phyloP scores from a whole-genome alignment of 192 early-diverging fungal species.

The Allomyces arbusculus region DNA sequence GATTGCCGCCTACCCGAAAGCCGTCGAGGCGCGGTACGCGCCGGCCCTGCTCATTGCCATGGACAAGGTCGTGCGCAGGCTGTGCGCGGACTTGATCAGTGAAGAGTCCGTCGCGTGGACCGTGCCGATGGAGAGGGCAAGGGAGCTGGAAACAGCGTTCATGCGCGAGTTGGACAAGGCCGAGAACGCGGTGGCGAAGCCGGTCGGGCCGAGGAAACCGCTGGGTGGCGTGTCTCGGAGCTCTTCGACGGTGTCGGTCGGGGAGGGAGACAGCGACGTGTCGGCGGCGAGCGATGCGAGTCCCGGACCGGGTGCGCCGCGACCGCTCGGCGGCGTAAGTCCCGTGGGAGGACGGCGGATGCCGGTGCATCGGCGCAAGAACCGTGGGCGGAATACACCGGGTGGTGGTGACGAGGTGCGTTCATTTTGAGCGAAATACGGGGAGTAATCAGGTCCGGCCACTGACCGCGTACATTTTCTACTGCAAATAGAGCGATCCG shows the following conservation, averaged over 20 bases:
- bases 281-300: no score
- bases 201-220: slow-evolving; percentile 15
- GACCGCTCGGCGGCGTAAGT: no score
- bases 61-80: slow-evolving; percentile 1
- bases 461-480: no score
- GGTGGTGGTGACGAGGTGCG: no score
- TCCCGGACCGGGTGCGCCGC: no score
- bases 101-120: slow-evolving; percentile 25
- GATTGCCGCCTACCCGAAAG: slow-evolving; percentile 6
- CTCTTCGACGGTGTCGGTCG: not conserved
- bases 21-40: not conserved
- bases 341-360: no score
- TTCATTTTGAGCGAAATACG: no score
- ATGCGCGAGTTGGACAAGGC: slow-evolving; percentile 1
- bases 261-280: no score
- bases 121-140: slow-evolving; percentile 10
- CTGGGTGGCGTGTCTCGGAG: slow-evolving; percentile 25
- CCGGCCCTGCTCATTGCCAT: not conserved
- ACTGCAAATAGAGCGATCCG: not conserved
- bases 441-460: no score
- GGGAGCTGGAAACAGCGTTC: slow-evolving; percentile 3
- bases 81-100: slow-evolving; percentile 25
- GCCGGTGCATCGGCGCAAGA: no score
- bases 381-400: no score
- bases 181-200: slow-evolving; percentile 3